A percentile compares a stretch with the other conserved stretches of the same genome.
Conservation (phyloP, 2,329 filamentous ascomycete genomes). For the Elsinoe australis region DNA sequence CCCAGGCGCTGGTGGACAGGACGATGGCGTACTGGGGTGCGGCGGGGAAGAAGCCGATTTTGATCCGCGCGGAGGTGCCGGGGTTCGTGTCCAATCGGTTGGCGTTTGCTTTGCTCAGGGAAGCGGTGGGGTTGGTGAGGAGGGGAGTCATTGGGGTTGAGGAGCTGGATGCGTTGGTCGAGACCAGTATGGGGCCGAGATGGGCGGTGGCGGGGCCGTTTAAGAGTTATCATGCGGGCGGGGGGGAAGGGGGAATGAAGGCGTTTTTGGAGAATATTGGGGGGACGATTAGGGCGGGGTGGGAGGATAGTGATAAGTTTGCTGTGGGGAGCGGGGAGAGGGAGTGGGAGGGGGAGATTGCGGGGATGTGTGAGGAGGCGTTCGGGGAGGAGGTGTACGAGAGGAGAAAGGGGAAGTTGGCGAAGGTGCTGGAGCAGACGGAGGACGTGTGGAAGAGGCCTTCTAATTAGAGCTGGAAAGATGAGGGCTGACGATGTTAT, state of each 20-base stretch:
- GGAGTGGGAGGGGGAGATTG: conserved; percentile 42
- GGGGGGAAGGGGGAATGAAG: conserved; percentile 46
- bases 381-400: conserved; percentile 40
- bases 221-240: conserved; percentile 52
- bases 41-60: conserved; percentile 40
- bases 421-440: not conserved
- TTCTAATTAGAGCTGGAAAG: too few species aligned
- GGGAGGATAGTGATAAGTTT: conserved; percentile 43
- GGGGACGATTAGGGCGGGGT: conserved; percentile 48
- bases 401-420: not conserved
- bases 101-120: conserved; percentile 49
- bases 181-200: conserved; percentile 45
- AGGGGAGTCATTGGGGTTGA: conserved; percentile 46
- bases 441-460: not conserved
- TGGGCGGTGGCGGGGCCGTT: conserved; percentile 52
- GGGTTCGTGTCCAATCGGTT: conserved; percentile 54
- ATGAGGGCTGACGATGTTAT: too few species aligned
- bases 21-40: conserved; percentile 42
- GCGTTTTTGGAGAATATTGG: conserved; percentile 51
- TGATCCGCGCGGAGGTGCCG: conserved; percentile 44
- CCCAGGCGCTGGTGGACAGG: conserved; percentile 30
- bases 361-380: conserved; percentile 38
- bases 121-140: conserved; percentile 48
- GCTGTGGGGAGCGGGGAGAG: conserved; percentile 29
- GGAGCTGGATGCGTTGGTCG: conserved; percentile 48